Conservation (phyloP, 2,329 filamentous ascomycete species). For the Alternaria brassicae region DNA sequence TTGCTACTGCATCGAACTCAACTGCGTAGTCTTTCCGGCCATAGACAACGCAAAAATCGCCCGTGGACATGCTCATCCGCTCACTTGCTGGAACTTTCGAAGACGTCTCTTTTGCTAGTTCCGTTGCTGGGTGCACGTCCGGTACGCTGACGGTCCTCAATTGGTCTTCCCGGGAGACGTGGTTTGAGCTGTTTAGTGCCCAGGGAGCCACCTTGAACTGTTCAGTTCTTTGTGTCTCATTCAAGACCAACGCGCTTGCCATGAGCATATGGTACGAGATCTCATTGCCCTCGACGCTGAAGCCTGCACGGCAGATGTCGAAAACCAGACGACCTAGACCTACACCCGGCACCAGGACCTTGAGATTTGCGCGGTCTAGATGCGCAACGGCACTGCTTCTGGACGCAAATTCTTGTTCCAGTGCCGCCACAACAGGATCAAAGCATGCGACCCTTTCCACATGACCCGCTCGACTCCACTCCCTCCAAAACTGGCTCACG, state of each 20-base stretch:
- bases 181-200: constrained; percentile 87
- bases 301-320: constrained; percentile 78
- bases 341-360: constrained; percentile 85
- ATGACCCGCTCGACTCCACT: constrained; percentile 84
- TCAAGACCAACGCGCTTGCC: constrained; percentile 78
- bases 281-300: constrained; percentile 82
- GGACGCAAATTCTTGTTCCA: constrained; percentile 51
- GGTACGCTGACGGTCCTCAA: constrained; percentile 76
- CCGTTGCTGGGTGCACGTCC: constrained; percentile 65
- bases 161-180: constrained; percentile 75
- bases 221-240: constrained; percentile 65
- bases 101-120: constrained; percentile 35
- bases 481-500: constrained; percentile 89
- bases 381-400: constrained; percentile 50
- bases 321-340: constrained; percentile 89
- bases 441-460: constrained; percentile 80
- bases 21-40: constrained; percentile 66
- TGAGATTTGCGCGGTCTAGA: constrained; percentile 53
- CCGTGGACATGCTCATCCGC: constrained; percentile 89
- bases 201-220: constrained; percentile 84
- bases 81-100: constrained; percentile 56
- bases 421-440: constrained; percentile 71
- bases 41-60: constrained; percentile 92
- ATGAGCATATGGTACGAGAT: constrained; percentile 98
- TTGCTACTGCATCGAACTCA: constrained; percentile 80